Percentiles rank a stretch among this genome's conserved stretches.
Evolutionary conservation across 108 stramenopile species (phyloP).

Genomic region (Aurantiochytrium sp.): DNA sequence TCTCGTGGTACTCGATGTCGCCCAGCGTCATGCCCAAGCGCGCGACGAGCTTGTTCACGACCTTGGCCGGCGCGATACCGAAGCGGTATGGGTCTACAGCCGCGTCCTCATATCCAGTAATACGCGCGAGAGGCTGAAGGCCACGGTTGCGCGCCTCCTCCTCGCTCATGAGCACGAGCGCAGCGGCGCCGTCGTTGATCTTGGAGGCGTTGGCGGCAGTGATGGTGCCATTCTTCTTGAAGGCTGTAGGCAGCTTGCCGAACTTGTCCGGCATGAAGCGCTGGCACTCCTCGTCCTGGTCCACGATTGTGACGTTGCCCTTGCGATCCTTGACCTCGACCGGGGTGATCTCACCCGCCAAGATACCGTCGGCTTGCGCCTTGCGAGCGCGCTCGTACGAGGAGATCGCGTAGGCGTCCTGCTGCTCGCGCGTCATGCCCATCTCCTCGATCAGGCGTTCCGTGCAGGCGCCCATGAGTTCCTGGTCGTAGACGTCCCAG

Average conservation of each 20-base stretch:
- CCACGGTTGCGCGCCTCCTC: conserved; percentile 60
- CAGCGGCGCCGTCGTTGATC: conserved; percentile 92
- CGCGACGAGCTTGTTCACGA: conserved; percentile 75
- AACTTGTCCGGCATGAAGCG: conserved; percentile 71
- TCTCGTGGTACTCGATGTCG: conserved; percentile 92
- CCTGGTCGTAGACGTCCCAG: conserved; percentile 89
- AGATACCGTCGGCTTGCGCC: conserved; percentile 66
- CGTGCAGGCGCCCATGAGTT: conserved; percentile 94
- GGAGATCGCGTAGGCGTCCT: conserved; percentile 80
- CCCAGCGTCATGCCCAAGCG: conserved; percentile 65
- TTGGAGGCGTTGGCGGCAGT: conserved; percentile 94
- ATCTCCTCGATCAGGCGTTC: conserved; percentile 80
- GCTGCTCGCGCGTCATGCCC: conserved; percentile 77
- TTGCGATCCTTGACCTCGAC: conserved; percentile 52
- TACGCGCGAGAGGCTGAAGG: conserved; percentile 71
- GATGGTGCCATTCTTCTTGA: conserved; percentile 78
- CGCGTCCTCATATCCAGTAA: conserved; percentile 76
- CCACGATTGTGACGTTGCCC: conserved; percentile 54
- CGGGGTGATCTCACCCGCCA: conserved; percentile 69
- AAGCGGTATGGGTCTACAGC: conserved; percentile 81
- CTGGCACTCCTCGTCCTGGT: conserved; percentile 76
- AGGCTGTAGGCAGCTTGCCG: conserved; percentile 69
- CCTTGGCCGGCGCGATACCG: conserved; percentile 81
- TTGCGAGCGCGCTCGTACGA: conserved; percentile 72
- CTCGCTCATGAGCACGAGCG: conserved; percentile 80